A percentile compares a stretch with the other conserved stretches of the same genome.
Conservation (phyloP, 2,329 filamentous ascomycete species). For the Aureobasidium sp. region DNA sequence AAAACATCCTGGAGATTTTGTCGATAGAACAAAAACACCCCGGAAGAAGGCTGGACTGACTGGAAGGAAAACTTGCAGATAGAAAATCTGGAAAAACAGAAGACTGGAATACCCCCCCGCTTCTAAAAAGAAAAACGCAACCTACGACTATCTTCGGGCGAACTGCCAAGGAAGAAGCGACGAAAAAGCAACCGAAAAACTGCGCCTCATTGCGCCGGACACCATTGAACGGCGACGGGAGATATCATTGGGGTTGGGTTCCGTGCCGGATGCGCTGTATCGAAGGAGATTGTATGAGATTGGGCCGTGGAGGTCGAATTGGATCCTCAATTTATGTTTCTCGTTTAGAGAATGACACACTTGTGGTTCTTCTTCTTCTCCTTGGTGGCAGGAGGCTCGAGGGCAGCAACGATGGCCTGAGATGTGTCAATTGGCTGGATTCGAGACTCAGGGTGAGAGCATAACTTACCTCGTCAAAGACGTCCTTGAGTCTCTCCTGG, state of each 20-base stretch:
- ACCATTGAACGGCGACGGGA: constrained; percentile 2
- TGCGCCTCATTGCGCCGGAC: constrained; percentile 13
- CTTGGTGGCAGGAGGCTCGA: constrained; percentile 70
- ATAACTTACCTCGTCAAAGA: constrained; percentile 85
- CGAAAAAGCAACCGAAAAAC: constrained; percentile 6
- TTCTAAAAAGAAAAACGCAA: constrained; percentile 9
- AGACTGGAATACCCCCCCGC: constrained; percentile 4
- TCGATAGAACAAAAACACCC: background rate
- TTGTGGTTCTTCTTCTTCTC: constrained; percentile 27
- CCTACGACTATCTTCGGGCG: constrained; percentile 6
- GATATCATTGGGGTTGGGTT: constrained; percentile 6
- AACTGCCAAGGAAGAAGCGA: background rate
- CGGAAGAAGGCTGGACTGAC: background rate
- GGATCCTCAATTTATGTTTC: background rate
- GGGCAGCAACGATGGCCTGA: constrained; percentile 88
- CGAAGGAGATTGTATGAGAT: background rate
- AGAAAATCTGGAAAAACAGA: background rate
- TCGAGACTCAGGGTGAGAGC: background rate
- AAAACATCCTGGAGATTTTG: background rate
- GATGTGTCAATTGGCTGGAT: background rate
- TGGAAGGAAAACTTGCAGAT: background rate
- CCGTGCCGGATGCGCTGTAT: constrained; percentile 12
- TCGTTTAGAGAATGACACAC: constrained; percentile 29
- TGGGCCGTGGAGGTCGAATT: background rate
- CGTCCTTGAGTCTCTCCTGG: constrained; percentile 97